These are phyloP conservation scores for Adansonia grandidieri DNA, from an alignment of 441 rosid species.

Conservation along the genomic window DNA sequence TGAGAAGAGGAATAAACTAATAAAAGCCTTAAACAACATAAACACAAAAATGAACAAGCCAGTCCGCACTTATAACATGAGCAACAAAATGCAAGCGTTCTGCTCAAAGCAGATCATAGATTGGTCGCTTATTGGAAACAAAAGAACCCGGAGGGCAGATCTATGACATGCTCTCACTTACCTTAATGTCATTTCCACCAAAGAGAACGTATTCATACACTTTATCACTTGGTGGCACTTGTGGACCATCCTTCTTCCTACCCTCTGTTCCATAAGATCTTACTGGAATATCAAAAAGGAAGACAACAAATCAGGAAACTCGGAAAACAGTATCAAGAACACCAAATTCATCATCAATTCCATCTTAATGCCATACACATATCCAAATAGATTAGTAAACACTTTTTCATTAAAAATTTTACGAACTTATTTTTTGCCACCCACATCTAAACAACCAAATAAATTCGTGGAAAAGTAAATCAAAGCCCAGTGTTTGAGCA, in stretches of 20 bases:
- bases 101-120: neutral
- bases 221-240: slow-evolving; percentile 48
- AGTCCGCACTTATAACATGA: neutral
- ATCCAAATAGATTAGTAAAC: neutral
- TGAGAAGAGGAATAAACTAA: neutral
- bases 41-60: neutral
- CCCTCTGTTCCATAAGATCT: slow-evolving; percentile 62
- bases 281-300: slow-evolving; percentile 35
- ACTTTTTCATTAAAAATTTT: neutral
- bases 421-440: neutral
- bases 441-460: neutral
- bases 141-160: neutral
- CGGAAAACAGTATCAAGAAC: neutral
- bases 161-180: slow-evolving; percentile 19
- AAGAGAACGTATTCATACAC: slow-evolving; percentile 57
- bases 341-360: neutral
- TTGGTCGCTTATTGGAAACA: neutral
- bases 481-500: neutral
- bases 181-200: slow-evolving; percentile 62
- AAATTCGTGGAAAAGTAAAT: neutral
- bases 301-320: neutral
- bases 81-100: neutral
- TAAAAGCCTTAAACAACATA: slow-evolving; percentile 2
- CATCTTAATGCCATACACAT: neutral
- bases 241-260: slow-evolving; percentile 54